phyloP scores from a whole-genome alignment of 2,329 filamentous ascomycete genomes.

The Colletotrichum neosansevieriae region DNA sequence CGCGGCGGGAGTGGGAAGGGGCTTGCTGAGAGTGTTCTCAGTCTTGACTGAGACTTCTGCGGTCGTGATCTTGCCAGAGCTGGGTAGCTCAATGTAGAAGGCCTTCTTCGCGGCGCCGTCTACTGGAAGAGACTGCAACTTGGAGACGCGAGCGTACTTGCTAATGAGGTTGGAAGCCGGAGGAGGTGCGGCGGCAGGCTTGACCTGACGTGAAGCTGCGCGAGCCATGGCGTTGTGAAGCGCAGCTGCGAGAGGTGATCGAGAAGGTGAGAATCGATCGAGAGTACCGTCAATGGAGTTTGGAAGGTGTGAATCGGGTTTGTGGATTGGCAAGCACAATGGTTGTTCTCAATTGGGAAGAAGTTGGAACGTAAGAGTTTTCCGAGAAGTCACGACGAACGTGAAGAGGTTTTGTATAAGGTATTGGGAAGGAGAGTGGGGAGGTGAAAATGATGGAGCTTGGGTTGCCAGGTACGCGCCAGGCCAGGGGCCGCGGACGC shows the following conservation, averaged over 20 bases:
- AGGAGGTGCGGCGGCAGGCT: conserved; percentile 30
- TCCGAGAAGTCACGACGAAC: conserved; percentile 22
- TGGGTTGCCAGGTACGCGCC: conserved; percentile 32
- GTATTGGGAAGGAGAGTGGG: conserved; percentile 35
- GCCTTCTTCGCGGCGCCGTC: conserved; percentile 36
- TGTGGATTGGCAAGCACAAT: conserved; percentile 5
- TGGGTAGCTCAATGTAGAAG: conserved; percentile 34
- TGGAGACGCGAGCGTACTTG: conserved; percentile 41
- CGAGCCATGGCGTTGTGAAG: conserved; percentile 40
- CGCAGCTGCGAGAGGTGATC: neutral
- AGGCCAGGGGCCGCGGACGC: conserved; percentile 31
- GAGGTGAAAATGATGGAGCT: conserved; percentile 33
- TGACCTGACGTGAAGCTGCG: conserved; percentile 38
- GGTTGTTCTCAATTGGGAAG: conserved; percentile 10
- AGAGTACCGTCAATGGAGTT: neutral
- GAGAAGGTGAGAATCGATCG: neutral
- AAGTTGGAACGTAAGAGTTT: neutral
- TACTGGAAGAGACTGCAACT: conserved; percentile 16
- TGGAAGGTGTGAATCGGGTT: neutral
- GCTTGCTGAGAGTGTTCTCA: conserved; percentile 24
- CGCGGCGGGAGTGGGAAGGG: conserved; percentile 6
- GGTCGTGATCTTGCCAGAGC: conserved; percentile 22
- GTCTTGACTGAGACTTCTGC: conserved; percentile 23
- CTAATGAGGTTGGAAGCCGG: conserved; percentile 34
- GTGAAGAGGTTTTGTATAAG: conserved; percentile 35